Evolutionary conservation across 176 grass and related monocot species (phyloP).

Genomic region (Zizania latifolia): DNA sequence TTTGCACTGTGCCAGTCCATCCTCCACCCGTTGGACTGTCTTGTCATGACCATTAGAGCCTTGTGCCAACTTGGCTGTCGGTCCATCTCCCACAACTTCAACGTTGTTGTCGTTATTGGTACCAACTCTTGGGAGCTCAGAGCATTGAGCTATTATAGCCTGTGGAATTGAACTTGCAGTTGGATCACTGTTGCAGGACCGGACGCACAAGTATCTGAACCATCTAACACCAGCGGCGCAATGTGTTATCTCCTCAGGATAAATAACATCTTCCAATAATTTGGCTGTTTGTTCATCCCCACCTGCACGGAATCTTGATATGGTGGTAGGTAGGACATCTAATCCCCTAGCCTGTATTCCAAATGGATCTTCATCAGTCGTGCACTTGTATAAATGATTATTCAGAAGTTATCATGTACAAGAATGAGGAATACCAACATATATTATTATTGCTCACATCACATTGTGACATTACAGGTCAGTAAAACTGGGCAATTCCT

Average conservation of each 20-base stretch:
- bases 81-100: background rate
- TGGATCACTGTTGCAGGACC: background rate
- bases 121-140: slow-evolving; percentile 6
- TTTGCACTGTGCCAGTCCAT: slow-evolving; percentile 5
- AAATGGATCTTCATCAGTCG: background rate
- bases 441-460: background rate
- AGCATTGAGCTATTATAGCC: background rate
- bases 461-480: background rate
- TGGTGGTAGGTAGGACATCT: slow-evolving; percentile 88
- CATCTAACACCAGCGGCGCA: slow-evolving; percentile 80
- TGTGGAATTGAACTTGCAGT: slow-evolving; percentile 5
- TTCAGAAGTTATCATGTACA: background rate
- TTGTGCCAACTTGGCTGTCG: background rate
- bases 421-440: background rate
- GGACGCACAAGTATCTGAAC: slow-evolving; percentile 74
- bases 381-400: background rate
- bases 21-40: background rate
- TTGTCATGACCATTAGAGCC: background rate
- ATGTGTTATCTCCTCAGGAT: slow-evolving; percentile 89
- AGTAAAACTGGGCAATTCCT: background rate
- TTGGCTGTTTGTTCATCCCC: slow-evolving; percentile 76
- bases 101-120: background rate
- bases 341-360: slow-evolving; percentile 70
- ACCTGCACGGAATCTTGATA: slow-evolving; percentile 69
- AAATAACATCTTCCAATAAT: slow-evolving; percentile 66